A percentile compares a stretch with the other conserved stretches of the same genome.
These are phyloP conservation scores for Sorghum bicolor DNA, from an alignment of 176 grass and related monocot genomes.

Conservation along the genomic window Sorghum_bicolor_NCBIv3 NC_012873.2:5278001-5278500, in stretches of 20 bases:
- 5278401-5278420: background rate
- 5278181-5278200: background rate
- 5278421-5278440: slow-evolving; percentile 22
- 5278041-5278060: background rate
- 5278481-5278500: background rate
- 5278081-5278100: background rate
- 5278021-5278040: background rate
- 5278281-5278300: background rate
- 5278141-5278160: background rate
- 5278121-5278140: background rate
- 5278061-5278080: background rate
- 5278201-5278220: background rate
- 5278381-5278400: slow-evolving; percentile 12
- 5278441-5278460: slow-evolving; percentile 11
- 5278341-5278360: background rate
- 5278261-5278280: slow-evolving; percentile 8
- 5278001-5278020: background rate
- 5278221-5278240: background rate
- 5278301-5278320: slow-evolving; percentile 5
- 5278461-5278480: background rate
- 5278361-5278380: background rate
- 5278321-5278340: background rate
- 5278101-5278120: background rate
- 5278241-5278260: background rate
- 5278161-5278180: too few relatives aligned